Evolutionary conservation across 2,329 filamentous ascomycete genomes (phyloP).

Genomic region (Aureobasidium sp.): DNA sequence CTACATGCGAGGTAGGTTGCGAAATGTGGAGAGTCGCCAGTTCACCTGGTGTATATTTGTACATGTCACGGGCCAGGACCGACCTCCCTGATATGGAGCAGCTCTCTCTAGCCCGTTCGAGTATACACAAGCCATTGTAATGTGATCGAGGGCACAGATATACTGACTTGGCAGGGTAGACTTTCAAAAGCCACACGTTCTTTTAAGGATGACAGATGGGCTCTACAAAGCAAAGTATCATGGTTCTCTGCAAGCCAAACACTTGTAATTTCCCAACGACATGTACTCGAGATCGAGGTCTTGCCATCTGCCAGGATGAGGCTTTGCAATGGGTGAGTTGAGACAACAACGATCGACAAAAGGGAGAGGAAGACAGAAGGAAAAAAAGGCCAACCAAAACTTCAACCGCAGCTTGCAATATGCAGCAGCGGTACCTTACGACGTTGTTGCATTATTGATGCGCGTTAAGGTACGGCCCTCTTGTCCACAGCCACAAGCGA

Average conservation of each 20-base stretch:
- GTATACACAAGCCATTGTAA: neutral
- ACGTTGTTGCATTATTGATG: conserved; percentile 5
- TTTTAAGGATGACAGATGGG: neutral
- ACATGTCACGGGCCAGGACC: neutral
- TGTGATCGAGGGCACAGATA: neutral
- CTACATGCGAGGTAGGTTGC: neutral
- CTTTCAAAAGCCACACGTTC: neutral
- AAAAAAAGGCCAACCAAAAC: neutral
- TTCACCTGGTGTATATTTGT: neutral
- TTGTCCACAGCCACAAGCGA: conserved; percentile 2
- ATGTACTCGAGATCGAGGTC: neutral
- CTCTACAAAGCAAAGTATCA: neutral
- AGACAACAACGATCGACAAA: neutral
- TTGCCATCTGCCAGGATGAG: neutral
- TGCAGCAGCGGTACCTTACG: conserved; percentile 11
- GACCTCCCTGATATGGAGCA: neutral
- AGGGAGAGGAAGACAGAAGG: neutral
- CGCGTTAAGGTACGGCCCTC: conserved; percentile 3
- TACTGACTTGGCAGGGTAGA: neutral
- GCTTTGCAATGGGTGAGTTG: neutral
- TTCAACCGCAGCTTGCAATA: conserved; percentile 6
- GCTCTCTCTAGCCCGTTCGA: neutral
- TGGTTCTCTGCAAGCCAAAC: neutral
- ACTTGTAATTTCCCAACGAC: neutral
- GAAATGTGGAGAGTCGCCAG: neutral